Evolutionary conservation across 2,329 filamentous ascomycete species (phyloP).

Genomic region (Pestalotiopsis sp.): DNA sequence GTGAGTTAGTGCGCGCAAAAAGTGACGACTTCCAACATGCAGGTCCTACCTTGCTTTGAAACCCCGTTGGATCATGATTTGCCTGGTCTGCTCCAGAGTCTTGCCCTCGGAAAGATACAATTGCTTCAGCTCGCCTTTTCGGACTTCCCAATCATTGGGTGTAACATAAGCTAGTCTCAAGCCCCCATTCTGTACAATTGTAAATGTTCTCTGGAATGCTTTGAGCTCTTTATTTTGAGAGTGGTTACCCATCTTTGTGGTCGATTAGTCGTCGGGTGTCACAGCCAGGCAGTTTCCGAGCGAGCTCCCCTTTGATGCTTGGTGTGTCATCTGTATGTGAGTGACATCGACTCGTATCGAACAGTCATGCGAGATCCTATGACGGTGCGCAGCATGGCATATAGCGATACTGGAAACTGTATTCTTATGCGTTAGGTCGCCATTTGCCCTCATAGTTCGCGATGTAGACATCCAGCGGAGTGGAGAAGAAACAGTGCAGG

Average conservation of each 20-base stretch:
- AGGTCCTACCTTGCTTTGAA: not conserved
- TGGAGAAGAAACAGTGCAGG: not conserved
- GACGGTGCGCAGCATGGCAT: not conserved
- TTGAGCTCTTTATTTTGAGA: not conserved
- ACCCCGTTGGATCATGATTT: not conserved
- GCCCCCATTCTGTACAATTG: not conserved
- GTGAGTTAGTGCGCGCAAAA: not conserved
- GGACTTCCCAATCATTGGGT: not conserved
- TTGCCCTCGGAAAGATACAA: not conserved
- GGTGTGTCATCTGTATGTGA: not conserved
- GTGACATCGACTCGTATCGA: not conserved
- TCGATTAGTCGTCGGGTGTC: not conserved
- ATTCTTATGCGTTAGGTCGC: not conserved
- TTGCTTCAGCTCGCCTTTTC: not conserved
- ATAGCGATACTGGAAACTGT: not conserved
- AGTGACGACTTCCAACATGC: not conserved
- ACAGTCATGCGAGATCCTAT: not conserved
- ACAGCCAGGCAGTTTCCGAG: not conserved
- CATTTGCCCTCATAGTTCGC: not conserved
- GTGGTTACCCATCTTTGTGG: not conserved
- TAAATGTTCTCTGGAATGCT: not conserved
- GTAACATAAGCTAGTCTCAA: not conserved
- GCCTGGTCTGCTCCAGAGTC: not conserved
- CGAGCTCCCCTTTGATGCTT: not conserved
- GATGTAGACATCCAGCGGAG: not conserved